Percentiles rank a stretch among this genome's conserved stretches.
Evolutionary conservation across 2,329 filamentous ascomycete species (phyloP).

Genomic region (Ciborinia camelliae): DNA sequence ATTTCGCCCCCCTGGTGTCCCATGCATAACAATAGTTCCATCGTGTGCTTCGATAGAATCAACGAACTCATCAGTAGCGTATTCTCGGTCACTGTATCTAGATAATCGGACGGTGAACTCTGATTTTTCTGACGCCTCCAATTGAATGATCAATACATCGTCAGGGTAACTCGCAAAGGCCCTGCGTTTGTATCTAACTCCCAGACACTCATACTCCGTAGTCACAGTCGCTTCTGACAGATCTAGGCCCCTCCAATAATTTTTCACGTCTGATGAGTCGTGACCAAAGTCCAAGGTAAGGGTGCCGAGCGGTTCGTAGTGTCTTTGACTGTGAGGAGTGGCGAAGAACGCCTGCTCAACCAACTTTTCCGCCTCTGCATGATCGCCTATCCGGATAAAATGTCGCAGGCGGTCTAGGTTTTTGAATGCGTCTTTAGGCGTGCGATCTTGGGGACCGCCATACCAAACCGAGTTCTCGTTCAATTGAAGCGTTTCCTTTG

Average conservation of each 20-base stretch:
- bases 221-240: conserved; percentile 37
- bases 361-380: conserved; percentile 43
- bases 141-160: conserved; percentile 40
- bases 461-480: conserved; percentile 50
- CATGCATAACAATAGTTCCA: conserved; percentile 40
- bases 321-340: conserved; percentile 45
- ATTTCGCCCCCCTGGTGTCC: conserved; percentile 39
- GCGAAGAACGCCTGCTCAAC: conserved; percentile 44
- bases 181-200: conserved; percentile 37
- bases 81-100: conserved; percentile 42
- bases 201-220: conserved; percentile 39
- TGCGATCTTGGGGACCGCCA: conserved; percentile 45
- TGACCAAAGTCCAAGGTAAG: conserved; percentile 44
- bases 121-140: conserved; percentile 23
- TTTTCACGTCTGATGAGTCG: conserved; percentile 28
- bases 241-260: conserved; percentile 37
- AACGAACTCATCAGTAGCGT: conserved; percentile 44
- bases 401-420: conserved; percentile 42
- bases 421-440: conserved; percentile 40
- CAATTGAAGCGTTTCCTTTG: conserved; percentile 44
- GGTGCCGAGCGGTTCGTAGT: conserved; percentile 45
- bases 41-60: conserved; percentile 38
- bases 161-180: conserved; percentile 42
- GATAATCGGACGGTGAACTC: conserved; percentile 37
- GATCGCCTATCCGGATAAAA: conserved; percentile 42